Evolutionary conservation across 2,329 filamentous ascomycete genomes (phyloP), one percentile per base, ranked within the genome.

Genomic region (Pseudogymnoascus sp.): DNA sequence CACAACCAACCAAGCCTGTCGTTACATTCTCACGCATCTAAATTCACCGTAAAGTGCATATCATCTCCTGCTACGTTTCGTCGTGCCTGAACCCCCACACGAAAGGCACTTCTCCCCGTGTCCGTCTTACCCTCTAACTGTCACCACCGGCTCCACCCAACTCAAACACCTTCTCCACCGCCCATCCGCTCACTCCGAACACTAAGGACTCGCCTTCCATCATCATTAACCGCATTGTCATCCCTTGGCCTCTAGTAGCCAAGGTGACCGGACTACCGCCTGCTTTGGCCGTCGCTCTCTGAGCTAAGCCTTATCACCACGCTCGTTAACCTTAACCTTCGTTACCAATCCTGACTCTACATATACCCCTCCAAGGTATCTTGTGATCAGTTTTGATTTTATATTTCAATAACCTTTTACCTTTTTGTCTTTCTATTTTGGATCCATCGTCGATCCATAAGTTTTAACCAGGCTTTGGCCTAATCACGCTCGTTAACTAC

Each of bases 401-500:
- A 60, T 63, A 28, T 53, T 50, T 57, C 44, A 19, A 17, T 26
- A 35, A 23, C 42, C 33, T n/a, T 31, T 28, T 40, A 10, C 4
- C 23, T 59, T 59, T 50, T 53, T 63, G 44, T 26, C 33, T 63
- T 33, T 53, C 36, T 60, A 11, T 33, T 59, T 19, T 60, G 26
- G 23, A 31, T 47, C 47, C n/a, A 42, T 47, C 33, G 17, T 11
- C 33, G 21, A 44, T 31, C 21, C 28, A 62, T 44, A 47, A 31
- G 26, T 62, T 62, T 42, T 28, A 62, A 62, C 26, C 44, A 47
- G 60, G 50, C 28, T 50, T 63, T 36, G 62, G 62, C 62, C 50
- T 50, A 36, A 50, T 53, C 26, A 57, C 62, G 62, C 50, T 63
- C 60, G 40, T 40, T 73, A 71, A 72, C 72, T 73, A 70, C 71